A percentile compares a stretch with the other conserved stretches of the same genome.
These are phyloP conservation scores for Phytopythium chamaehyphon DNA, from an alignment of 352 stramenopile species.

Conservation along the genomic window DNA sequence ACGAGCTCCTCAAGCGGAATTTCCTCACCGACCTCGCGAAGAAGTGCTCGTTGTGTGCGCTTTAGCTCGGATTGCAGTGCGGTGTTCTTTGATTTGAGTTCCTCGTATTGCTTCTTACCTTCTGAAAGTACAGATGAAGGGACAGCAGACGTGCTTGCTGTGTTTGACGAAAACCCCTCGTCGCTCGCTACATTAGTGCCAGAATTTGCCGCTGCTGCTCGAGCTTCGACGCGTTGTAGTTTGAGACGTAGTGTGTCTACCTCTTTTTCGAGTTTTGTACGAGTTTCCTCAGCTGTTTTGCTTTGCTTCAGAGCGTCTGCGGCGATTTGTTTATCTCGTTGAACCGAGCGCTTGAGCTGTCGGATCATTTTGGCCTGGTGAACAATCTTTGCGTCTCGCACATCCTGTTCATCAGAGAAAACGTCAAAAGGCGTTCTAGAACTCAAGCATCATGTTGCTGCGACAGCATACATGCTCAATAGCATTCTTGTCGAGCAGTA, in stretches of 20 bases:
- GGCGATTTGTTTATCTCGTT: conserved; percentile 55
- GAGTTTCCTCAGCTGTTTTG: conserved; percentile 28
- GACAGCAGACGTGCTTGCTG: not conserved
- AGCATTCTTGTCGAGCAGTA: conserved; percentile 56
- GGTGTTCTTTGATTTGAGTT: conserved; percentile 54
- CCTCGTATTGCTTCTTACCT: conserved; percentile 52
- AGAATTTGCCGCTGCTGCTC: conserved; percentile 15
- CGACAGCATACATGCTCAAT: conserved; percentile 50
- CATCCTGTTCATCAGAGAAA: conserved; percentile 29
- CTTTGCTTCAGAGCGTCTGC: conserved; percentile 32
- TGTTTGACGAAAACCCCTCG: not conserved
- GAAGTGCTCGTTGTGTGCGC: conserved; percentile 60
- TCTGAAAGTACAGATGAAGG: not conserved
- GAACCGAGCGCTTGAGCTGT: conserved; percentile 46
- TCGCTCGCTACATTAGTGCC: too few species aligned
- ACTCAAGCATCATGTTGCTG: too few species aligned
- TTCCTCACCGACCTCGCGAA: conserved; percentile 63
- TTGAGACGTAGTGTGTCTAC: conserved; percentile 62
- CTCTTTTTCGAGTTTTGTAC: conserved; percentile 45
- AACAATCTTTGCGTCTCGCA: conserved; percentile 75
- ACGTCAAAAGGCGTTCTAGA: too few species aligned
- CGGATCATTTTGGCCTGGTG: conserved; percentile 71
- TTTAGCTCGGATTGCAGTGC: conserved; percentile 60
- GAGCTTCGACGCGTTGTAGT: conserved; percentile 42
- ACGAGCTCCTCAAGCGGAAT: conserved; percentile 48